Evolutionary conservation across 1,139 yeast species (phyloP), one percentile per base, ranked within the genome.

Genomic region (Kodamaea derodonti): DNA sequence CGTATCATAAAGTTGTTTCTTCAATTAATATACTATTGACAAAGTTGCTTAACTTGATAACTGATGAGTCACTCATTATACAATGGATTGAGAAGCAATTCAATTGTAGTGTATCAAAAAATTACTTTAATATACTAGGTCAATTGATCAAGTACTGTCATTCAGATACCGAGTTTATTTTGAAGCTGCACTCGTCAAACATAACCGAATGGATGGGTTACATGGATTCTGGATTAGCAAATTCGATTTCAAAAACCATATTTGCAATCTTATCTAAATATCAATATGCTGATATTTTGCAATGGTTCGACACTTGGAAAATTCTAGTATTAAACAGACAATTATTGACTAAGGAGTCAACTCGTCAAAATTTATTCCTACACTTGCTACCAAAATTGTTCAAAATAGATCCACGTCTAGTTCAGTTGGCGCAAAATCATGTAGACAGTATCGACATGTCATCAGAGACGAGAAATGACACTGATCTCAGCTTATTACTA

Each of bases 1-100:
- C 86, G 2, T 80, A 84, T 4, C 78, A 85, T 1, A 80, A 94
- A 0, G 58, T 84, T 24, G 78, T 81, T 5, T 84, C 81, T 45
- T 81, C 94, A 0, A 56, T 85, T 34, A 71, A 68, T 36, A 84
- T 78, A 27, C 52, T 86, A 26, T 69, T 84, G 34, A 45, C 56
- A 3, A 83, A 81, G 43, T 49, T 80, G 31, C 54, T 81, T 4
- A 43, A 53, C 1, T 57, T 78, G 18, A 47, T 72, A 12, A 18
- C 9, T 18, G 22, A 18, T 18, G 9, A 6, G 6, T 7, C 22
- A 18, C 6, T 18, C 22, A 18, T 7, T 9, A 9, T 18, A 6
- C 22, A 18, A 18, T 80, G 88, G 84, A 50, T 75, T 1, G 51
- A 49, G 5, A 48, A 53, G 12, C 59, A 74, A 0, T 50, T 80